Evolutionary conservation across 2,329 filamentous ascomycete species (phyloP), one percentile per base, ranked within the genome.

Genomic region (Trichophaea hybrida): DNA sequence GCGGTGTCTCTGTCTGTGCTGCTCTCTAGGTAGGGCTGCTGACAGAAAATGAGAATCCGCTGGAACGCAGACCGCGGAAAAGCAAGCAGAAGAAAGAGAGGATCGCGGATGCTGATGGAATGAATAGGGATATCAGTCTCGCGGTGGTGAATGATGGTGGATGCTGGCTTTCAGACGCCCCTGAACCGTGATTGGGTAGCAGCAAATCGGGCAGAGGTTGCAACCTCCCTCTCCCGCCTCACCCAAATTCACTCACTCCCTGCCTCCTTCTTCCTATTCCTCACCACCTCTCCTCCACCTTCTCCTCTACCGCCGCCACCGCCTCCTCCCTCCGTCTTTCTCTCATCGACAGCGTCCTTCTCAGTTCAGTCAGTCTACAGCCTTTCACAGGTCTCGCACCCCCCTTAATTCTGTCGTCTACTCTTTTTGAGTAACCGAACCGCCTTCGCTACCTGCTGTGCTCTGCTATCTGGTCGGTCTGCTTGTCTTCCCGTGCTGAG

Each of bases 401-500:
- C 43, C 35, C 57, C 24, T 44, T 43, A 44, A 51, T 53, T 55
- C 51, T 38, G 12, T 49, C 44, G 44, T 49, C 44, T 17, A 17
- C 44, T 24, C 38, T 43, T 43, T 43, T 43, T 4, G n/a, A 43
- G 10, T 43, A 24, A 49, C 13, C 44, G 24, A 49, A 49, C 7
- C 10, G 15, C 44, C 44, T 17, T 48, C 52, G 52, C 40, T 55
- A 12, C 10, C 53, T 37, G 17, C 35, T 55, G 35, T 46, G 40
- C 37, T 12, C 10, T 10, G 13, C 37, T 17, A 17, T 54, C 56
- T 63, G 51, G 54, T 55, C 31, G 49, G 57, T 62, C 59, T 61
- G 63, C 57, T 44, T 58, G 52, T 49, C 46, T 59, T 58, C 53
- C 61, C 61, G 64, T 66, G 64, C 64, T 66, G 64, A 66, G 64